Conservation (phyloP, 495 filamentous ascomycete genomes). For the Daldinia loculata region DNA sequence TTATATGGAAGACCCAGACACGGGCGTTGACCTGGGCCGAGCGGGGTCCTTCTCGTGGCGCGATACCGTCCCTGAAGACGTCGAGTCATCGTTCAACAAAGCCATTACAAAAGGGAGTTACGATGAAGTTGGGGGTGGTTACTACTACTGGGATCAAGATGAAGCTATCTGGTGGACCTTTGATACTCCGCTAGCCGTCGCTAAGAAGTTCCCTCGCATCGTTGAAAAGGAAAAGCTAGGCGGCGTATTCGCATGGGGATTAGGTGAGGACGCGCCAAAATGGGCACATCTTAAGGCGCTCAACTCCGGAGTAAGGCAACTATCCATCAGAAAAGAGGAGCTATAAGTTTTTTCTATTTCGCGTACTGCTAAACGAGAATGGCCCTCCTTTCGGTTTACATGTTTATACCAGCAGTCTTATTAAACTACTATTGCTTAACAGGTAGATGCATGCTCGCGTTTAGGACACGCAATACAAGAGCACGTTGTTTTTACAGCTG, state of each 20-base stretch:
- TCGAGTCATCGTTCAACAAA: slow-evolving; percentile 58
- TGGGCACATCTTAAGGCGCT: slow-evolving; percentile 68
- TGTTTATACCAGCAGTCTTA: background rate
- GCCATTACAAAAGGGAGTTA: slow-evolving; percentile 64
- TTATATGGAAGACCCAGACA: slow-evolving; percentile 68
- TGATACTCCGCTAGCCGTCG: slow-evolving; percentile 71
- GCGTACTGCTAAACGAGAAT: background rate
- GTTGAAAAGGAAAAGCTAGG: slow-evolving; percentile 67
- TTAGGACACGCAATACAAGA: background rate
- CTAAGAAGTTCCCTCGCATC: slow-evolving; percentile 69
- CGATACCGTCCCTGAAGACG: slow-evolving; percentile 57
- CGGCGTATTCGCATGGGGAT: slow-evolving; percentile 76
- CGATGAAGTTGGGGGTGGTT: slow-evolving; percentile 67
- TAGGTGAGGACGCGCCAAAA: slow-evolving; percentile 73
- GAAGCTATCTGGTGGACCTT: slow-evolving; percentile 77
- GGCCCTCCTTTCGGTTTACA: background rate
- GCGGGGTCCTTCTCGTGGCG: slow-evolving; percentile 69
- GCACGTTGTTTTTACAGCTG: background rate
- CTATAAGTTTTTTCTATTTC: slow-evolving; percentile 13
- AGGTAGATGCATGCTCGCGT: background rate
- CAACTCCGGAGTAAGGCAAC: slow-evolving; percentile 54
- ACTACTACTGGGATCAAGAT: slow-evolving; percentile 72
- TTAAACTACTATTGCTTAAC: background rate
- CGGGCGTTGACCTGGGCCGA: slow-evolving; percentile 70
- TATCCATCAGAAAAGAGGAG: slow-evolving; percentile 44